These are phyloP conservation scores for Protomyces macrosporus DNA, from an alignment of 1,139 yeast species.

Conservation along the genomic window DNA sequence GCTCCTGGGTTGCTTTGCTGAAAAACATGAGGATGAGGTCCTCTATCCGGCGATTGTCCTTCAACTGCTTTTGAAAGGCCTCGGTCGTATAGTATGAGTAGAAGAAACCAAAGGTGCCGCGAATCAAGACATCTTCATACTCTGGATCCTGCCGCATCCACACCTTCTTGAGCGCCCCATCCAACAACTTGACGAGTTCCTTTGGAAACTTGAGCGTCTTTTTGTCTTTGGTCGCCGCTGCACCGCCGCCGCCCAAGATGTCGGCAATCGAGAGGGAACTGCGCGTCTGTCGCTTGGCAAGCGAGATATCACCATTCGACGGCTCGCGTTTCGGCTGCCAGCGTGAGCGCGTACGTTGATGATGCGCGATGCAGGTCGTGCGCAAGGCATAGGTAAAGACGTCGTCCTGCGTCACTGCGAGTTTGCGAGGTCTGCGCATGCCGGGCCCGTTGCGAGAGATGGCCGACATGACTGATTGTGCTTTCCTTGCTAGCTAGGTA, in stretches of 20 bases:
- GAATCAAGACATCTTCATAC: conserved; percentile 21
- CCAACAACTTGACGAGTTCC: conserved; percentile 21
- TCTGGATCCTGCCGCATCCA: conserved; percentile 26
- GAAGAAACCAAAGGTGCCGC: conserved; percentile 26
- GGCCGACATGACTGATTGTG: neutral
- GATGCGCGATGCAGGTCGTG: neutral
- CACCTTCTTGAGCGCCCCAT: conserved; percentile 11
- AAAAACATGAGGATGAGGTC: conserved; percentile 63
- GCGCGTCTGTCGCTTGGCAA: neutral
- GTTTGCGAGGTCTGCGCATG: neutral
- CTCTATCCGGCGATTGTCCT: conserved; percentile 50
- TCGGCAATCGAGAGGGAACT: conserved; percentile 1
- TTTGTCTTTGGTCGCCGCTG: conserved; percentile 4
- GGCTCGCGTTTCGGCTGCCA: neutral
- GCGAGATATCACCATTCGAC: neutral
- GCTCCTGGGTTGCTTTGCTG: conserved; percentile 59
- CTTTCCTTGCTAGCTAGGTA: too few relatives aligned
- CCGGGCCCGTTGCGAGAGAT: neutral
- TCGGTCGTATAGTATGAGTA: conserved; percentile 37
- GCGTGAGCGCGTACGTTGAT: neutral
- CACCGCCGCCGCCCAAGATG: conserved; percentile 1
- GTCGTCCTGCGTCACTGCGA: neutral
- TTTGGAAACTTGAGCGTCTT: conserved; percentile 21
- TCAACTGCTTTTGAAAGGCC: conserved; percentile 40
- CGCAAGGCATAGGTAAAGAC: neutral